Conservation (phyloP, 192 early-diverging fungal species). For the Coemansia sp. region DNA sequence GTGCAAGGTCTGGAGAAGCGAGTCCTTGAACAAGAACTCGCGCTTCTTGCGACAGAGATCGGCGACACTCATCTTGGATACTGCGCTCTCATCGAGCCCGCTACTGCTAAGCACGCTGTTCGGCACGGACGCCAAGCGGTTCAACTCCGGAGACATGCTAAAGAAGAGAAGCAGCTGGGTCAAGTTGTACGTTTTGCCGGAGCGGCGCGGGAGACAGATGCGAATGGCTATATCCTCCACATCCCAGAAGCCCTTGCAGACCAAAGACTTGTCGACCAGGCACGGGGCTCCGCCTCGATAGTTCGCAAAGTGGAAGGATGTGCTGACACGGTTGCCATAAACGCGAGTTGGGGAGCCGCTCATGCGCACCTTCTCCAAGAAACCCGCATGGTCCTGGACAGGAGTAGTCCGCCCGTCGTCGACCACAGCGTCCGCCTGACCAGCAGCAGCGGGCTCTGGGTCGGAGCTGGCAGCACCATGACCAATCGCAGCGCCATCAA, state of each 20-base stretch:
- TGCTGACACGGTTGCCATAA: no score
- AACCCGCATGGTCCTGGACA: no score
- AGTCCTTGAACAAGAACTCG: constrained; percentile 29
- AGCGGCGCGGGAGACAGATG: constrained; percentile 39
- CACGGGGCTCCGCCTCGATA: no score
- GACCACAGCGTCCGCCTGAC: no score
- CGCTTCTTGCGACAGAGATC: constrained; percentile 31
- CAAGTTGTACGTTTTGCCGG: constrained; percentile 47
- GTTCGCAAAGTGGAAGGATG: no score
- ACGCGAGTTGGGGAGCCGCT: no score
- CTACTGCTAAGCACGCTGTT: constrained; percentile 9
- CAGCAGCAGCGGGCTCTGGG: no score
- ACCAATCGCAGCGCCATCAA: no score
- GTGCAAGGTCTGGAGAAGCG: constrained; percentile 27
- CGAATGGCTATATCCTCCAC: constrained; percentile 14
- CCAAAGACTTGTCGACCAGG: constrained; percentile 41
- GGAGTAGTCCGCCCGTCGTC: no score
- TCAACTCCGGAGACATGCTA: constrained; percentile 21
- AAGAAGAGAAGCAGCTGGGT: constrained; percentile 41
- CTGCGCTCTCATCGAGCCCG: neutral
- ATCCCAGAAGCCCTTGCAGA: constrained; percentile 51
- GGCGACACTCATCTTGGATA: constrained; percentile 11
- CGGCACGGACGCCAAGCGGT: neutral
- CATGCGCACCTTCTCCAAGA: no score
- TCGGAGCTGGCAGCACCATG: no score